Base-by-base conservation (phyloP, 2,329 filamentous ascomycete species). In the Aspergillus pseudoviridinutans region DNA sequence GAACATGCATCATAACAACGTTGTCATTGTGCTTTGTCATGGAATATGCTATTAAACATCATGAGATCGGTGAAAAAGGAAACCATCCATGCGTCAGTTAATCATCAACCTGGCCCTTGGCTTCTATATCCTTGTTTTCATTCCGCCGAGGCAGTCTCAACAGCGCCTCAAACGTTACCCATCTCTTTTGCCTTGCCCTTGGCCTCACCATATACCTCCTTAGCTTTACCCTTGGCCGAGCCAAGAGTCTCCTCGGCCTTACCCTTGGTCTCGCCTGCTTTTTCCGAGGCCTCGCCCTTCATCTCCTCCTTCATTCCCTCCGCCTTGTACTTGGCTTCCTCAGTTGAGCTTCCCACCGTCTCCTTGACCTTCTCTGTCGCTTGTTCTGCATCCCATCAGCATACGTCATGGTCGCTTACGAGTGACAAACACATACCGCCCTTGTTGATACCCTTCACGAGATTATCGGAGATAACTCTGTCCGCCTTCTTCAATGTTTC, bases 371-470 rank as follows among this genome's bases (percentile, higher is more conserved):
- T 78, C 27, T 77, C 68, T 50, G 78, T 74, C 47, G 77, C 79
- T 74, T 82, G 63, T 66, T 85, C 84, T 86, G 29, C 22, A 49
- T 55, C 47, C 9, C 17, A 42, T 55, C 57, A 58, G 35, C 14
- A 56, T 29, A 51, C 24, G 17, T 54, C 44, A 61, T 51, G 17
- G 52, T 25, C 20, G 27, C 17, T 24, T 7, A 2, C 2, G 10
- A 54, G 29, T 32, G 32, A n/a, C 9, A 24, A 17, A 25, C 24
- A 29, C 84, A 58, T 81, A 87, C 84, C 79, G 58, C 83, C 82
- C 64, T 79, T 84, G 73, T 88, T 82, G 60, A 87, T 85, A 49
- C 84, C 85, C 73, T 83, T 83, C 24, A 87, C 81, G 10, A 81
- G 80, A 27, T 74, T 80, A 68, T 84, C 77, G 0, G 82, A 80